Evolutionary conservation across 202 grass and related monocot genomes (phyloP).

Genomic region (Hordeum pubiflorum): DNA sequence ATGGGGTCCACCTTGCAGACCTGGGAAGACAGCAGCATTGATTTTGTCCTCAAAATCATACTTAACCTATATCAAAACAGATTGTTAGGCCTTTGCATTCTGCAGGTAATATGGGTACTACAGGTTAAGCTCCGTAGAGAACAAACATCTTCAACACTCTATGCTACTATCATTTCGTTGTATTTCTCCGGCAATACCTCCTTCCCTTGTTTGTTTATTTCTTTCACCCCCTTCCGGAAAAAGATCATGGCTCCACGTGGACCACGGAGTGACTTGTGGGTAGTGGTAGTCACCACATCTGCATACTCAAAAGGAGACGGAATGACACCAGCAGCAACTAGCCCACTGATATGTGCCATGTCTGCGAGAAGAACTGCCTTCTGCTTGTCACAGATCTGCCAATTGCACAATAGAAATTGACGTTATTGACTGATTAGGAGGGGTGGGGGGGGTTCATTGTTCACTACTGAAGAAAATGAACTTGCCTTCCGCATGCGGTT

Average conservation of each 20-base stretch:
- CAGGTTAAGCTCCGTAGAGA: slow-evolving; percentile 5
- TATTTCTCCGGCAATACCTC: slow-evolving; percentile 43
- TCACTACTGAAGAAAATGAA: slow-evolving; percentile 21
- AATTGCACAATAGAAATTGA: slow-evolving; percentile 14
- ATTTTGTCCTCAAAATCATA: slow-evolving; percentile 97
- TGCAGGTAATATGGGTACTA: not conserved
- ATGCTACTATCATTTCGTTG: slow-evolving; percentile 10
- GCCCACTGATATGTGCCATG: slow-evolving; percentile 98
- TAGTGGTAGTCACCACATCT: slow-evolving; percentile 95
- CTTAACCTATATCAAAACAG: slow-evolving; percentile 47
- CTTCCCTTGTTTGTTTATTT: slow-evolving; percentile 87
- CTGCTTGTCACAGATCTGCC: slow-evolving; percentile 94
- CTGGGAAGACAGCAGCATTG: slow-evolving; percentile 91
- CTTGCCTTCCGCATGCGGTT: slow-evolving; percentile 71
- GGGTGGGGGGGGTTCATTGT: not conserved
- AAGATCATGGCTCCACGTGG: slow-evolving; percentile 99
- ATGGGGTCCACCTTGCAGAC: slow-evolving; percentile 96
- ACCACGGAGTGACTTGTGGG: slow-evolving; percentile 90
- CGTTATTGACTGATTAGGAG: slow-evolving; percentile 5
- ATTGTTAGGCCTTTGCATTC: slow-evolving; percentile 17
- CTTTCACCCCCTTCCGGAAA: slow-evolving; percentile 91
- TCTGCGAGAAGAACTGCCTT: slow-evolving; percentile 96
- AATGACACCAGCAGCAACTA: slow-evolving; percentile 85
- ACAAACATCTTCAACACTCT: slow-evolving; percentile 21
- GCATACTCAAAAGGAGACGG: slow-evolving; percentile 95